Evolutionary conservation across 805 yeast species (phyloP).

Genomic region (Candida sithepensis): DNA sequence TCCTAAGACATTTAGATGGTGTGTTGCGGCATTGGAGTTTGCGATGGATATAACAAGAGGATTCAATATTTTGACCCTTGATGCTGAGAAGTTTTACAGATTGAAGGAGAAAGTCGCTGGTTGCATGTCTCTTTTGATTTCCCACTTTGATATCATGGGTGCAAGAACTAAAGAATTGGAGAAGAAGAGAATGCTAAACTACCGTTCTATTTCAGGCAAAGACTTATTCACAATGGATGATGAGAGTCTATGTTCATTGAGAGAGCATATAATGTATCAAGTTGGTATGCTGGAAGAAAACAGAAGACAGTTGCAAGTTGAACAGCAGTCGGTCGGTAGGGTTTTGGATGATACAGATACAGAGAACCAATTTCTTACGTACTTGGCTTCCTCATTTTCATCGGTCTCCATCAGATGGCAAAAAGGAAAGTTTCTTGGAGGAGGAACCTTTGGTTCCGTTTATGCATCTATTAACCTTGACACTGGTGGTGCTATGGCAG

Average conservation of each 20-base stretch:
- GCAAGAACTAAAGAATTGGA: constrained; percentile 80
- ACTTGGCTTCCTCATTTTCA: constrained; percentile 84
- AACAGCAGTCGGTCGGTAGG: constrained; percentile 67
- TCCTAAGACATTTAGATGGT: constrained; percentile 89
- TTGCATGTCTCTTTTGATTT: constrained; percentile 87
- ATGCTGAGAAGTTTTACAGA: constrained; percentile 67
- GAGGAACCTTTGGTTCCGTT: constrained; percentile 94
- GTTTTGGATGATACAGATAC: constrained; percentile 84
- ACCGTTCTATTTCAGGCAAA: constrained; percentile 45
- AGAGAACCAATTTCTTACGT: constrained; percentile 81
- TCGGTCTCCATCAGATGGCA: constrained; percentile 96
- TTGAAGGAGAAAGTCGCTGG: constrained; percentile 85
- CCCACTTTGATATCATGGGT: constrained; percentile 98
- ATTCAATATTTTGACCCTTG: constrained; percentile 76
- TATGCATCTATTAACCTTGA: constrained; percentile 89
- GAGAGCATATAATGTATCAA: constrained; percentile 65
- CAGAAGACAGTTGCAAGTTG: constrained; percentile 39
- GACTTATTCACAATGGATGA: constrained; percentile 54
- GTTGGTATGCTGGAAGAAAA: constrained; percentile 60
- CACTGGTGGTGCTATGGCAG: constrained; percentile 95
- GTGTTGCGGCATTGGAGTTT: constrained; percentile 92
- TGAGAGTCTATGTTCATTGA: constrained; percentile 51
- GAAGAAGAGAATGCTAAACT: constrained; percentile 50
- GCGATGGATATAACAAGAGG: constrained; percentile 94
- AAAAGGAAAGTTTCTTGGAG: constrained; percentile 89